Base-by-base conservation (phyloP, 331 rosid genomes). In the Spiraea crenata region DNA sequence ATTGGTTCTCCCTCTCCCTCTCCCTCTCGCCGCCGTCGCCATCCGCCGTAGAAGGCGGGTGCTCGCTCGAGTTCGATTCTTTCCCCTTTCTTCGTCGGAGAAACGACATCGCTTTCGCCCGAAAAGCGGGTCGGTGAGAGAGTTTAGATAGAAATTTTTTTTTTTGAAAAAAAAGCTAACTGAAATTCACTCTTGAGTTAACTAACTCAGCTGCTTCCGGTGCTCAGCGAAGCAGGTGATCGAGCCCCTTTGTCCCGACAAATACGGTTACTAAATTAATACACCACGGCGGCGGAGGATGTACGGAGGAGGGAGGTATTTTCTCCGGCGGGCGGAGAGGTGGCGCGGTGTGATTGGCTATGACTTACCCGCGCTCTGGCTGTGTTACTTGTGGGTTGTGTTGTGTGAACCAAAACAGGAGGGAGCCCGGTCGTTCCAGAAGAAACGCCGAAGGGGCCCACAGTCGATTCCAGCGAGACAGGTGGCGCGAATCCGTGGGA, bases 11-110 rank as follows among this genome's bases (percentile, higher is more conserved):
- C 17, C 0, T 5, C 3, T 55, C 38, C 25, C 47, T 67, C 38
- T 76, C 49, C 65, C 60, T 76, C 14, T 77, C 69, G 25, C 55
- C 72, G 37, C 71, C 51, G 13, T 79, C 68, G 38, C 46, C 83
- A 5, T 52, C 67, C n/a, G 55, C 72, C 35, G 63, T 49, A 47
- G 17, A 34, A 17, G 31, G 7, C 5, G 10, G 55, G 7, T 1
- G 11, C 8, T 41, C 56, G 73, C 74, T 81, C 17, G 76, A 49
- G 44, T 68, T 70, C 19, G 45, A 50, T 9, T 59, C 67, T 19
- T 52, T 13, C 11, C 62, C 84, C 81, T 87, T 90, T 50, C 96
- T 82, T 9, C 83, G 91, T 35, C 89, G 69, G 45, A 87, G 12
- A 69, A 80, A 87, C 83, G 91, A 75, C 96, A 90, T 90, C 82